Evolutionary conservation across 768 basidiomycete species (phyloP).

Genomic region (Cystofilobasidium bisporidii): DNA sequence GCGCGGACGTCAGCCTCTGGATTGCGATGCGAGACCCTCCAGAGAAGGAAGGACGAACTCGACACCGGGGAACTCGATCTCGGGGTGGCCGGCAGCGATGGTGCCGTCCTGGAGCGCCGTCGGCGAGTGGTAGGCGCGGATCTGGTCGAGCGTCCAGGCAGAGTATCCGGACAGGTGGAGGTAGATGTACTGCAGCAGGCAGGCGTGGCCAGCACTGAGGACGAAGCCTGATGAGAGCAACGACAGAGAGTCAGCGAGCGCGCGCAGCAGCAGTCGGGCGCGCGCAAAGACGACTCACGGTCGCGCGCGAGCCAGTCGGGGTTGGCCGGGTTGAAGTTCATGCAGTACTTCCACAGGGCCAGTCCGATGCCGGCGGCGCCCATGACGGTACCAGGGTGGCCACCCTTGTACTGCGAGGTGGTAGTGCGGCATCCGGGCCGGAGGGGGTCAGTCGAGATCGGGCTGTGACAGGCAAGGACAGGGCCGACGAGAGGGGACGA

Average conservation of each 20-base stretch:
- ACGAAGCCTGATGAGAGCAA: conserved; percentile 32
- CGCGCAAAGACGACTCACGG: conserved; percentile 29
- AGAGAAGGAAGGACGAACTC: not conserved
- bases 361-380: conserved; percentile 40
- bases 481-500: not conserved
- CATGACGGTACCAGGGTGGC: conserved; percentile 41
- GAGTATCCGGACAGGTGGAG: conserved; percentile 39
- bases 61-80: conserved; percentile 34
- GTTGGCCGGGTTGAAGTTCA: conserved; percentile 40
- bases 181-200: conserved; percentile 39
- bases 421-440: no score
- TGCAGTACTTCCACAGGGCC: conserved; percentile 37
- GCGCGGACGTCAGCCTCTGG: conserved; percentile 27
- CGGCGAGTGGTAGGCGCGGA: conserved; percentile 38
- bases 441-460: not conserved
- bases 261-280: not conserved
- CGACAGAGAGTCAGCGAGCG: not conserved
- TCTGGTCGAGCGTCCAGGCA: conserved; percentile 39
- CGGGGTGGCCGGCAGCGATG: conserved; percentile 39
- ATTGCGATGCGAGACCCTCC: not conserved
- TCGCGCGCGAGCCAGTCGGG: conserved; percentile 40
- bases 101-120: conserved; percentile 29
- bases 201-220: conserved; percentile 39
- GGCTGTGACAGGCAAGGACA: no score
- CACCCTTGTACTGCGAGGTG: conserved; percentile 35